Evolutionary conservation across 2,329 filamentous ascomycete species (phyloP), one percentile per base, ranked within the genome.

Genomic region (Helminthosporium solani): DNA sequence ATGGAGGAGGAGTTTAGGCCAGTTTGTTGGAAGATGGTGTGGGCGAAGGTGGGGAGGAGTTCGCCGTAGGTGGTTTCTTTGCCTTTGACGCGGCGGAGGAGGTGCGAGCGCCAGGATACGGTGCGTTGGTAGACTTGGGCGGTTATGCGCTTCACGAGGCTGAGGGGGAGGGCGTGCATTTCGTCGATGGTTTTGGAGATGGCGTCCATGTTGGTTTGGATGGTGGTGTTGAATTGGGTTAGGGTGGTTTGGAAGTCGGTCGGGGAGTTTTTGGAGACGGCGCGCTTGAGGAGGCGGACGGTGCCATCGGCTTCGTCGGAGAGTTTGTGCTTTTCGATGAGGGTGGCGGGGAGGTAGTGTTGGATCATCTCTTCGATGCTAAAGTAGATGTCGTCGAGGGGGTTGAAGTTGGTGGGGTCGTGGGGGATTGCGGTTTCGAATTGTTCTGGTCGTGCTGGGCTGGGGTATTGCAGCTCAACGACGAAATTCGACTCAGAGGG

Each of bases 41-140:
- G 87, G 53, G 94, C 82, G 64, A 99, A 95, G 1, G 85, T 84
- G 16, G 90, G 87, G 23, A 94, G 78, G 20, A 99, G 81, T 70
- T 99, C 94, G 64, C 94, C 94, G 65, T 99, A 99, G 58, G 95
- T 92, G 70, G 95, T 90, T 55, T 88, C 89, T 58, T 91, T 92
- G 64, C 90, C 90, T 63, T 94, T 83, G 68, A 97, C 96, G 59
- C 88, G 85, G 47, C 84, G 83, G 11, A 97, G 81, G 8, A 86
- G 82, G 53, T 95, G 88, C 19, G 96, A 90, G 50, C 87, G 84
- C 5, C 90, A 91, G 2, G 91, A 94, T 7, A 99, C 94, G 4
- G 90, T 95, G 40, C 94, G 88, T 60, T 91, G 85, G 72, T 96
- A 97, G 18, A 90, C 87, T 67, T 99, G 91, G 44, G 82, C 84